phyloP scores from a whole-genome alignment of 179 eudicot species.

The Heliamphora ciliata region DNA sequence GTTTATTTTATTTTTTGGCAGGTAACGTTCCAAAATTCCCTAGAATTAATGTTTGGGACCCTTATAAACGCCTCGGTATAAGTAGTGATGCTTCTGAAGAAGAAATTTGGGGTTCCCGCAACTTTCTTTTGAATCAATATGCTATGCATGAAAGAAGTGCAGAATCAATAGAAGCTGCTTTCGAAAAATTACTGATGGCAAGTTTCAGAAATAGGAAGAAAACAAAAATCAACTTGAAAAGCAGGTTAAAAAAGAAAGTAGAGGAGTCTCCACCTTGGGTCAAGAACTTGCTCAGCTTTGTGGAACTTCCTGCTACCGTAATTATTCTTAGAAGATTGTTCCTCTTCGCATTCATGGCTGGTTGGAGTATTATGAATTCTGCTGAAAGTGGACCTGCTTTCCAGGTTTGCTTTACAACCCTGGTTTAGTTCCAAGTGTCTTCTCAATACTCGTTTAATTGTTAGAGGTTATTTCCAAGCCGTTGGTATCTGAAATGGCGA shows the following conservation, averaged over 20 bases:
- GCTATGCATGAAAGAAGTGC: slow-evolving; percentile 76
- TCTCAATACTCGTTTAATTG: not conserved
- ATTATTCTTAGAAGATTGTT: slow-evolving; percentile 80
- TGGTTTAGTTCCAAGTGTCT: not conserved
- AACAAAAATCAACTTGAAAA: slow-evolving; percentile 81
- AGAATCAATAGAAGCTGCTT: slow-evolving; percentile 89
- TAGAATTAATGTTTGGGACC: slow-evolving; percentile 72
- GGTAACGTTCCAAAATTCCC: slow-evolving; percentile 61
- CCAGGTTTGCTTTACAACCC: slow-evolving; percentile 40
- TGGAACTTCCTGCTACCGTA: slow-evolving; percentile 74
- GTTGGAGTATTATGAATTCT: slow-evolving; percentile 89
- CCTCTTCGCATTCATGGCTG: slow-evolving; percentile 73
- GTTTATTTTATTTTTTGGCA: slow-evolving; percentile 16
- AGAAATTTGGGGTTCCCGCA: slow-evolving; percentile 87
- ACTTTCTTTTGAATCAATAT: slow-evolving; percentile 75
- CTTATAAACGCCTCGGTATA: slow-evolving; percentile 91
- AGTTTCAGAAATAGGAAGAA: slow-evolving; percentile 71
- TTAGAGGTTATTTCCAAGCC: not conserved
- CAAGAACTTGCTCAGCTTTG: slow-evolving; percentile 67
- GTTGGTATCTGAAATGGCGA: not conserved
- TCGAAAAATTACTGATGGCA: slow-evolving; percentile 78
- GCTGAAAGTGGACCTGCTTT: slow-evolving; percentile 97
- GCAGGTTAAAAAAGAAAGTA: slow-evolving; percentile 77
- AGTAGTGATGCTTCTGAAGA: slow-evolving; percentile 84
- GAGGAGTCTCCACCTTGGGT: slow-evolving; percentile 98